Conservation (phyloP, 176 grass and related monocot species). For the Saccharum spontaneum region DNA sequence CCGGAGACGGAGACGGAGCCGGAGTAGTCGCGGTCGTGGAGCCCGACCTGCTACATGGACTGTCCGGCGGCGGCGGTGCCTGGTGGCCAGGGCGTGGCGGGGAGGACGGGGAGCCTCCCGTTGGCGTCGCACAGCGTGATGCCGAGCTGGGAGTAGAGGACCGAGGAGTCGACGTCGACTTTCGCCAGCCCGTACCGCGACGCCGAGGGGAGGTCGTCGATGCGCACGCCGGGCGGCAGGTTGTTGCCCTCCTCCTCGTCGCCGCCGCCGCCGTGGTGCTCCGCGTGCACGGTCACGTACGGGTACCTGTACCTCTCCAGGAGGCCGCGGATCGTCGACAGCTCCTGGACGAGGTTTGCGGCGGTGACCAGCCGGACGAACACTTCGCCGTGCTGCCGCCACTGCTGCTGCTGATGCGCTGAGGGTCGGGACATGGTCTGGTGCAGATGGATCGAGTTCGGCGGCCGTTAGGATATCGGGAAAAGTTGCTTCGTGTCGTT, state of each 20-base stretch:
- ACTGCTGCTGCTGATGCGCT: neutral
- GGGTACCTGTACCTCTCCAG: neutral
- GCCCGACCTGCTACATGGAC: neutral
- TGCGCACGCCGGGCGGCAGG: neutral
- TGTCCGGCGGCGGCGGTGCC: neutral
- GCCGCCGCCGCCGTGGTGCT: neutral
- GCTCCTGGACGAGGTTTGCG: neutral
- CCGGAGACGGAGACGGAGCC: neutral
- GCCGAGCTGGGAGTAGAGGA: conserved; percentile 5
- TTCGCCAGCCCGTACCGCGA: neutral
- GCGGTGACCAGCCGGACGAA: neutral
- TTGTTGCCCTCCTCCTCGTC: neutral
- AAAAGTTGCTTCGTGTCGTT: neutral
- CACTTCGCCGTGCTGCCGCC: neutral
- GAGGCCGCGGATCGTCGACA: neutral
- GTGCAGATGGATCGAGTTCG: neutral
- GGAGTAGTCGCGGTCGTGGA: neutral
- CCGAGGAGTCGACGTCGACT: neutral
- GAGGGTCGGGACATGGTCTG: neutral
- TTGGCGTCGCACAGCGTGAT: neutral
- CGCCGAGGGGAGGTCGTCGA: neutral
- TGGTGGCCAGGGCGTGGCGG: neutral
- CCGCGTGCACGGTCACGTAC: neutral
- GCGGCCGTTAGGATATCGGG: neutral
- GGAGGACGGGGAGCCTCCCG: neutral